These are phyloP conservation scores for Ogataea pini DNA, from an alignment of 805 yeast genomes.

Conservation along the genomic window DNA sequence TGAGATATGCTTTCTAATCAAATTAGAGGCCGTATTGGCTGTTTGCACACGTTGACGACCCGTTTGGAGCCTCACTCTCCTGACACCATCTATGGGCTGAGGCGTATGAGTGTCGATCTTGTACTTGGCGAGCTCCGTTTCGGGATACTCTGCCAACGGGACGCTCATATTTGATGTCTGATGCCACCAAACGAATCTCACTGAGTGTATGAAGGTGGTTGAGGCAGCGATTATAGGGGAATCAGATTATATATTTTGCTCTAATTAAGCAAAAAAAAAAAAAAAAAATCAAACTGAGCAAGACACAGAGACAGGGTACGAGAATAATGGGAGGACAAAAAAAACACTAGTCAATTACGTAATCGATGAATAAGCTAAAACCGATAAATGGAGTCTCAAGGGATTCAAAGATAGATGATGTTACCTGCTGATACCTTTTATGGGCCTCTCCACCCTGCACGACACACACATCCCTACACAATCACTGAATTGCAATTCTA, in stretches of 20 bases:
- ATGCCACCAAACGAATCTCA: not conserved
- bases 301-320: not conserved
- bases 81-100: slow-evolving; percentile 1
- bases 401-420: too few species aligned
- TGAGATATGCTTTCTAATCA: slow-evolving; percentile 50
- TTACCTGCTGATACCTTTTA: too few species aligned
- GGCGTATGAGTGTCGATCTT: slow-evolving; percentile 1
- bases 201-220: not conserved
- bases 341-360: too few species aligned
- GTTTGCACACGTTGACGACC: slow-evolving; percentile 38
- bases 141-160: slow-evolving; percentile 35
- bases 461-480: too few species aligned
- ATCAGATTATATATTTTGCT: not conserved
- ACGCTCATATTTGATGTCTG: slow-evolving; percentile 16
- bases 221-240: not conserved
- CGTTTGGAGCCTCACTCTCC: slow-evolving; percentile 15
- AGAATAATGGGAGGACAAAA: not conserved
- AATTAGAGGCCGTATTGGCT: slow-evolving; percentile 19
- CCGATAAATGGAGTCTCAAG: not conserved
- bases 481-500: too few species aligned
- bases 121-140: slow-evolving; percentile 31
- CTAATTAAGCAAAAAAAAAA: too few species aligned
- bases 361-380: not conserved
- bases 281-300: not conserved
- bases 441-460: too few species aligned